phyloP scores from a whole-genome alignment of 805 yeast species.

The Yamadazyma tumulicola region DNA sequence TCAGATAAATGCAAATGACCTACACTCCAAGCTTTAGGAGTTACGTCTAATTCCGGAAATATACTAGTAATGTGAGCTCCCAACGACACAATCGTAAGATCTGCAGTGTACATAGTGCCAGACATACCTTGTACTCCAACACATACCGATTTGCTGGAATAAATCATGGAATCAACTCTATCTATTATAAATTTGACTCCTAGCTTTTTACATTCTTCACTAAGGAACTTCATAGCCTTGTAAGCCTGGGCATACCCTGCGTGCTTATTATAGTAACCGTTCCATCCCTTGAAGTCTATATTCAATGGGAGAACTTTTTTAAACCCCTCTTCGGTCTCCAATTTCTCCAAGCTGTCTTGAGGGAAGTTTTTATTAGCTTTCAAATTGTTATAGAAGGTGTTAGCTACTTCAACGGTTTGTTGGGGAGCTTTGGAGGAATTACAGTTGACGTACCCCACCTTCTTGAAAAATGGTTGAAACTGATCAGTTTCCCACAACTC shows the following conservation, averaged over 20 bases:
- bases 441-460: constrained; percentile 31
- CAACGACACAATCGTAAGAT: constrained; percentile 10
- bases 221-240: constrained; percentile 30
- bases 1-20: constrained; percentile 10
- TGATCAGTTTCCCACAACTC: constrained; percentile 33
- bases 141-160: constrained; percentile 4
- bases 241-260: constrained; percentile 45
- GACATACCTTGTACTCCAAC: constrained; percentile 6
- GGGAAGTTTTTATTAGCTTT: constrained; percentile 26
- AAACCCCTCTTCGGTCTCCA: constrained; percentile 25
- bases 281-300: constrained; percentile 12
- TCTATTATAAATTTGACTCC: constrained; percentile 15
- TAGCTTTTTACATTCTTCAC: constrained; percentile 12
- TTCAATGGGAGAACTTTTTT: constrained; percentile 15
- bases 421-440: constrained; percentile 38
- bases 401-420: constrained; percentile 22
- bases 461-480: constrained; percentile 18
- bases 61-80: constrained; percentile 13
- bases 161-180: constrained; percentile 5
- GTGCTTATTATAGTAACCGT: constrained; percentile 31
- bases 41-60: constrained; percentile 9
- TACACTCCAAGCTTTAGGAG: constrained; percentile 14
- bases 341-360: constrained; percentile 17
- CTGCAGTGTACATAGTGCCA: constrained; percentile 7
- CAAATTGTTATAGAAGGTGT: constrained; percentile 33